Conservation (phyloP, 2,329 filamentous ascomycete genomes). For the Fusarium dlaminii region DNA sequence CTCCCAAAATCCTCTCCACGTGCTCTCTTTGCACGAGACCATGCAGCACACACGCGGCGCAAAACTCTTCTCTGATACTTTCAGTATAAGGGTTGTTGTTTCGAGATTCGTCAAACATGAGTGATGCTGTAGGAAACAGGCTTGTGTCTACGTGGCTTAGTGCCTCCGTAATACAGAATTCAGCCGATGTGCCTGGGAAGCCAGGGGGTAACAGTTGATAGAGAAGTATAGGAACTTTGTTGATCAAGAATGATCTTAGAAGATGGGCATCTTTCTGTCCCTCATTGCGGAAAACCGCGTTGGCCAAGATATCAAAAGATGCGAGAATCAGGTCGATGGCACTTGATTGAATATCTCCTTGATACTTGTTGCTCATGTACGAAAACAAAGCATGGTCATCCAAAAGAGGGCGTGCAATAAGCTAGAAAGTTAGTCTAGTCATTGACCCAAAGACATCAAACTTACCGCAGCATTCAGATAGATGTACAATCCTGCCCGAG, state of each 20-base stretch:
- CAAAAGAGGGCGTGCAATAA: conserved; percentile 82
- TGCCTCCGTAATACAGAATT: conserved; percentile 76
- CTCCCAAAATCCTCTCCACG: conserved; percentile 82
- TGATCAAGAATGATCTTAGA: conserved; percentile 86
- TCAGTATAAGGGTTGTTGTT: conserved; percentile 67
- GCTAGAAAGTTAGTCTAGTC: conserved; percentile 56
- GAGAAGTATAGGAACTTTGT: conserved; percentile 67
- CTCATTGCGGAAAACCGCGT: conserved; percentile 77
- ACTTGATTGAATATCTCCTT: conserved; percentile 81
- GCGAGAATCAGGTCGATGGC: conserved; percentile 86
- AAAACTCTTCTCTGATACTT: conserved; percentile 75
- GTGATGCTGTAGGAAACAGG: conserved; percentile 70
- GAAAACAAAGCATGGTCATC: conserved; percentile 83
- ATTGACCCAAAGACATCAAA: background rate
- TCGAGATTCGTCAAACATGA: conserved; percentile 69
- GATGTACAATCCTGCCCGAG: conserved; percentile 83
- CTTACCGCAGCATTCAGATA: conserved; percentile 84
- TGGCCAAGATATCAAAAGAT: conserved; percentile 89
- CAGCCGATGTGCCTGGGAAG: conserved; percentile 78
- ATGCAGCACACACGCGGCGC: conserved; percentile 90
- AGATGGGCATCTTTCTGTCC: conserved; percentile 71
- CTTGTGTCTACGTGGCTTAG: conserved; percentile 84
- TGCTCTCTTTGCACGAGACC: conserved; percentile 81
- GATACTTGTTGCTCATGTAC: conserved; percentile 84
- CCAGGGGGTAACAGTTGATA: conserved; percentile 67